Evolutionary conservation across 306 rosid species (phyloP).

Genomic region (Trifolium dubium): DNA sequence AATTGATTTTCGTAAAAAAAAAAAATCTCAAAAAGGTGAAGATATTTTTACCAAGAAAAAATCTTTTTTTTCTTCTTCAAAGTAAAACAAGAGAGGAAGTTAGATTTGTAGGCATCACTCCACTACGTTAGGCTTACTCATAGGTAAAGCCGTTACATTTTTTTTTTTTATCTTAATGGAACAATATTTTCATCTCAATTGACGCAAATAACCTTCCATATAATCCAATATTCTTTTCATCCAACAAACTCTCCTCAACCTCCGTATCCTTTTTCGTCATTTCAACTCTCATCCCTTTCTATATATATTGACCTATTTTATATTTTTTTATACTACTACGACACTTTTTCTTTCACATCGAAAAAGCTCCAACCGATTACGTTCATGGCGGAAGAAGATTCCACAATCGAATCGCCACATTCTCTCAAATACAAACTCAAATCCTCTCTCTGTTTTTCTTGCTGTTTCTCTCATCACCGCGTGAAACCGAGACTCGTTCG

Average conservation of each 20-base stretch:
- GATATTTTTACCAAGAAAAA: no score
- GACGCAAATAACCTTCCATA: slow-evolving; percentile 24
- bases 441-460: slow-evolving; percentile 52
- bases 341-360: background rate
- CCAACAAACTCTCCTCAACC: slow-evolving; percentile 27
- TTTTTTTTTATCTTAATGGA: background rate
- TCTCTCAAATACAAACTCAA: slow-evolving; percentile 51
- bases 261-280: slow-evolving; percentile 45
- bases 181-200: background rate
- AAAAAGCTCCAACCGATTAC: background rate
- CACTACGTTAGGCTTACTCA: background rate
- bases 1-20: no score
- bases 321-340: no score
- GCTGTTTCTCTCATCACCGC: slow-evolving; percentile 49
- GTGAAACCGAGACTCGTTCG: slow-evolving; percentile 45
- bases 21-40: no score
- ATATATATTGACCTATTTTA: slow-evolving; percentile 33
- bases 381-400: slow-evolving; percentile 46
- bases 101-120: background rate
- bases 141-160: slow-evolving; percentile 10
- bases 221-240: background rate
- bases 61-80: no score
- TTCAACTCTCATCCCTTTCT: background rate
- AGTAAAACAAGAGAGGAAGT: background rate
- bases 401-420: slow-evolving; percentile 39